Conservation (phyloP, 2,329 filamentous ascomycete species). For the Botryotinia calthae region DNA sequence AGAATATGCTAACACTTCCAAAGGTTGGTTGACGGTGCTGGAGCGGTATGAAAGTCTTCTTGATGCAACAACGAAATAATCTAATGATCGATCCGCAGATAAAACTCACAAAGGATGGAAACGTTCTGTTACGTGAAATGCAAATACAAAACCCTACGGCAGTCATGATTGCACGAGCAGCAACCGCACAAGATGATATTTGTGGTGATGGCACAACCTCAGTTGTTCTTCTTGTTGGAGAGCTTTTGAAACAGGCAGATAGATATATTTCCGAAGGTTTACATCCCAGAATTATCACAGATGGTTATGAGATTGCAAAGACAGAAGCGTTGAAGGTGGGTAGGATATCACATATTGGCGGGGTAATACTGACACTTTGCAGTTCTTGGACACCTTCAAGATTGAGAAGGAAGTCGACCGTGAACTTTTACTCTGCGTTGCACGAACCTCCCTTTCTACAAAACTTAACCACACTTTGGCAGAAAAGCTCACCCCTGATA, state of each 20-base stretch:
- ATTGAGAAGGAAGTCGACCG: slow-evolving; percentile 83
- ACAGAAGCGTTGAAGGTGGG: slow-evolving; percentile 79
- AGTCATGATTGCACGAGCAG: slow-evolving; percentile 77
- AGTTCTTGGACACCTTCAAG: slow-evolving; percentile 96
- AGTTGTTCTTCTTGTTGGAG: slow-evolving; percentile 90
- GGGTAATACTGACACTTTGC: slow-evolving; percentile 26
- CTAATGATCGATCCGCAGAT: slow-evolving; percentile 56
- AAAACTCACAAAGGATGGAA: slow-evolving; percentile 98
- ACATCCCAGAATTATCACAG: slow-evolving; percentile 93
- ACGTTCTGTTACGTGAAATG: slow-evolving; percentile 74
- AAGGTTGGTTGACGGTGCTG: slow-evolving; percentile 68
- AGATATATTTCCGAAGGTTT: slow-evolving; percentile 95
- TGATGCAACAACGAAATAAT: slow-evolving; percentile 24
- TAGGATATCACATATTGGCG: background rate
- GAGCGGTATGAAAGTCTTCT: slow-evolving; percentile 52
- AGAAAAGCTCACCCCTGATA: slow-evolving; percentile 86
- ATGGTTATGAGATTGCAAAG: slow-evolving; percentile 97
- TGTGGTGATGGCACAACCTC: slow-evolving; percentile 97
- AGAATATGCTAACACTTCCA: slow-evolving; percentile 29
- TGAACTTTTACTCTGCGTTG: slow-evolving; percentile 89
- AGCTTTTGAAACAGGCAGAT: slow-evolving; percentile 96
- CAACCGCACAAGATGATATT: slow-evolving; percentile 97
- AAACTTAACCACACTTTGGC: slow-evolving; percentile 90
- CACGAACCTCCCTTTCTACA: slow-evolving; percentile 89
- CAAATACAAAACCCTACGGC: slow-evolving; percentile 99